Conservation (phyloP, 2,329 filamentous ascomycete species). For the Pseudogymnoascus sp. region DNA sequence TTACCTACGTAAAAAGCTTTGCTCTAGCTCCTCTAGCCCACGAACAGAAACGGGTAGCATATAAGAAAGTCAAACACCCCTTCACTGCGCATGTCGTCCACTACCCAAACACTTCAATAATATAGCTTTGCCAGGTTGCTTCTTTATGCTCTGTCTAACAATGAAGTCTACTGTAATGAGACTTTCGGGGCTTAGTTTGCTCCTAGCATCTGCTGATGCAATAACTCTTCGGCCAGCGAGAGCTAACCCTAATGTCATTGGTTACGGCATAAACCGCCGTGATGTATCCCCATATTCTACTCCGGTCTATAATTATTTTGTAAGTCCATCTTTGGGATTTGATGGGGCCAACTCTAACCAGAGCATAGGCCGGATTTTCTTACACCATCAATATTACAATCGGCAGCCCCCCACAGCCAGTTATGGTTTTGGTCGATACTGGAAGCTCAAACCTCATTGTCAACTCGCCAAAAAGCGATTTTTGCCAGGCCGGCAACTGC, state of each 20-base stretch:
- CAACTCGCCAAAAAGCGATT: background rate
- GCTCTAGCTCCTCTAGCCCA: background rate
- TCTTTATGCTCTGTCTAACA: background rate
- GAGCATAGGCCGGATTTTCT: background rate
- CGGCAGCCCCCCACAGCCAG: conserved; percentile 11
- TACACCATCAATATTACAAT: conserved; percentile 12
- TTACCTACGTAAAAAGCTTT: background rate
- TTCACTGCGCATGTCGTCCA: background rate
- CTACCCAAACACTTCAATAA: background rate
- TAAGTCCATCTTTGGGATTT: background rate
- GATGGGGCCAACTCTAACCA: background rate
- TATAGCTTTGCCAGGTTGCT: background rate
- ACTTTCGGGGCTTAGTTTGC: background rate
- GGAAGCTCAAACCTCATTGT: conserved; percentile 11
- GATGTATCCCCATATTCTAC: background rate
- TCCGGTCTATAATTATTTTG: background rate
- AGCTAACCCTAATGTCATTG: background rate
- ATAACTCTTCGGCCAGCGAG: background rate
- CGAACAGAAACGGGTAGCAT: background rate
- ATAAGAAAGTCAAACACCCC: background rate
- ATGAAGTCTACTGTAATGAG: background rate
- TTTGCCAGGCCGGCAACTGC: background rate
- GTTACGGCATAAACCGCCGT: background rate
- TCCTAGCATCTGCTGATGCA: background rate
- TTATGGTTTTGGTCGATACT: conserved; percentile 10